Base-by-base conservation (phyloP, 2,329 filamentous ascomycete genomes). In the Colletotrichum incanum region DNA sequence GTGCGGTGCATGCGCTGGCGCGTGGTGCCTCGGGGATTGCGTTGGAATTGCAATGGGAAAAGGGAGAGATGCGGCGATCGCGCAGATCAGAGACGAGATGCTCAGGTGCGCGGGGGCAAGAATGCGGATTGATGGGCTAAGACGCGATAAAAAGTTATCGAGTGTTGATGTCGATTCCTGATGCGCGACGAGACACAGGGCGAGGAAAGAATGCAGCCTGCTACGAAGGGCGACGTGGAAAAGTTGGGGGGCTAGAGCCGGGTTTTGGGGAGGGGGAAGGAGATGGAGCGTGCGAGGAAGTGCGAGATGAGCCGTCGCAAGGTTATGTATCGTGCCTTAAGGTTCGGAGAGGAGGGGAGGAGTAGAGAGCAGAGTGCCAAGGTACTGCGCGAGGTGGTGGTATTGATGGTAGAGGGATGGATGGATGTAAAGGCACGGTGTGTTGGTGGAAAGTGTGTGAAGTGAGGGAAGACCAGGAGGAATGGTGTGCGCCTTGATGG, bases 1-100 rank as follows among this genome's bases (percentile, higher is more conserved):
- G 64, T 67, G 52, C 62, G 67, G 71, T 76, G 77, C 80, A 81
- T 81, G 75, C 69, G 75, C 59, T 74, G 76, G 76, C n/a, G 69
- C 60, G 67, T 58, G 63, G 47, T 73, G 65, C 47, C 43, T 61
- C 37, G 47, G 65, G 58, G 28, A 49, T 64, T 67, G 34, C 41
- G 54, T 47, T 61, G 43, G 16, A 47, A 23, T 28, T 60, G 61
- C 45, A 47, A 54, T 58, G 41, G 26, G 23, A n/a, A n/a, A 31
- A 71, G 28, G 64, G 41, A 64, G 45, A 31, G 49, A 60, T 66
- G 65, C 61, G 52, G 67, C 62, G 41, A 61, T 66, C 50, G 67
- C 49, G 66, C 61, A 58, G 71, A 67, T 66, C 67, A 62, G 31
- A 23, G 34, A 20, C n/a, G 14, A 31, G 31, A 31, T 60, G 52